Evolutionary conservation across 495 filamentous ascomycete species (phyloP).

Genomic region (Penicillium canariense): DNA sequence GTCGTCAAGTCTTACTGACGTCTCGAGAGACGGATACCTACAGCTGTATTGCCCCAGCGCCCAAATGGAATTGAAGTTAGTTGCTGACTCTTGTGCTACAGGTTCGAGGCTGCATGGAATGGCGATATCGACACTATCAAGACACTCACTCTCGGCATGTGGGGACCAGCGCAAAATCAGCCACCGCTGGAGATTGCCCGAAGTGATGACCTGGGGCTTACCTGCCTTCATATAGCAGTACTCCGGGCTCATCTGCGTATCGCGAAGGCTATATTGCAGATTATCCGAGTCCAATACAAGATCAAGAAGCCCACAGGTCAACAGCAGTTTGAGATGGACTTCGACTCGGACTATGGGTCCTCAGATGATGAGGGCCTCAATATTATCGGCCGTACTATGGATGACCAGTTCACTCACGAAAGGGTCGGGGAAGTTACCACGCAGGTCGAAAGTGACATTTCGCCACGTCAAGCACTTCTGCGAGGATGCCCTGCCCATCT

Average conservation of each 20-base stretch:
- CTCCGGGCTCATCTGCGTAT: conserved; percentile 57
- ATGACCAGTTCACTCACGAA: conserved; percentile 66
- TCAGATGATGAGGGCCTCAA: conserved; percentile 40
- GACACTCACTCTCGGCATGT: conserved; percentile 44
- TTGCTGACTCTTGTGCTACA: conserved; percentile 25
- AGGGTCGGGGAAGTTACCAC: conserved; percentile 63
- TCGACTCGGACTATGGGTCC: conserved; percentile 21
- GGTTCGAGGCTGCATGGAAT: conserved; percentile 68
- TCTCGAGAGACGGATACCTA: conserved; percentile 54
- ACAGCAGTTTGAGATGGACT: conserved; percentile 48
- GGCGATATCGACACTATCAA: conserved; percentile 58
- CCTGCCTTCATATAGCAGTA: conserved; percentile 64
- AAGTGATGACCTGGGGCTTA: conserved; percentile 40
- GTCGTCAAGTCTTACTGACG: conserved; percentile 50
- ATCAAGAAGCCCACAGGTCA: conserved; percentile 38
- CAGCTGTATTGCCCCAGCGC: conserved; percentile 35
- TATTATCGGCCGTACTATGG: conserved; percentile 45
- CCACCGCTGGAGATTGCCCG: conserved; percentile 61
- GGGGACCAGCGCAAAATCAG: conserved; percentile 39
- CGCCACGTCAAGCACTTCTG: conserved; percentile 46
- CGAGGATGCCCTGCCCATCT: conserved; percentile 27
- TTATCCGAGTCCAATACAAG: conserved; percentile 63
- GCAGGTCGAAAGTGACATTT: conserved; percentile 57
- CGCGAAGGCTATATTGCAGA: conserved; percentile 63
- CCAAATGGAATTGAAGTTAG: background rate